These are phyloP conservation scores for Wickerhamomyces bovis DNA, from an alignment of 805 yeast genomes.

Conservation along the genomic window DNA sequence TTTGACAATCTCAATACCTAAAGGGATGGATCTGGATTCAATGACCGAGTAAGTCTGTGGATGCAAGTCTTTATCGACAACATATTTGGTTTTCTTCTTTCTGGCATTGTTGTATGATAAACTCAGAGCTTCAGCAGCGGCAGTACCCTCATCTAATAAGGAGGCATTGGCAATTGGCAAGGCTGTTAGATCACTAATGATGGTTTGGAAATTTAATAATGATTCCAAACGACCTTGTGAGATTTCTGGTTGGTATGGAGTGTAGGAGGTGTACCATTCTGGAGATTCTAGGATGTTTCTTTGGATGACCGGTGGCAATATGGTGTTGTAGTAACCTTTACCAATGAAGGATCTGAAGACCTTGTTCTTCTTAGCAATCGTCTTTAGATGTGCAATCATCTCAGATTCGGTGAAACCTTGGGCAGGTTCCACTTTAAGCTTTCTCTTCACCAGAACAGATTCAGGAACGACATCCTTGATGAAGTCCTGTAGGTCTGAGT, in stretches of 20 bases:
- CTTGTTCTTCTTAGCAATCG: slow-evolving; percentile 71
- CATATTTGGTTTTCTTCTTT: slow-evolving; percentile 62
- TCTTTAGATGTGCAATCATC: slow-evolving; percentile 61
- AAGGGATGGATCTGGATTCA: slow-evolving; percentile 69
- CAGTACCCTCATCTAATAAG: slow-evolving; percentile 91
- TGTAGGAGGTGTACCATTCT: slow-evolving; percentile 97
- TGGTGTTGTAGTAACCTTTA: slow-evolving; percentile 89
- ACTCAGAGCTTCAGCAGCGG: slow-evolving; percentile 96
- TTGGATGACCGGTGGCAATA: slow-evolving; percentile 86
- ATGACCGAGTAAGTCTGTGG: slow-evolving; percentile 84
- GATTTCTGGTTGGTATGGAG: slow-evolving; percentile 98
- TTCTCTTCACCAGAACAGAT: slow-evolving; percentile 63
- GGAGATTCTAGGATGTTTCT: slow-evolving; percentile 90
- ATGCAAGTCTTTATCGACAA: slow-evolving; percentile 71
- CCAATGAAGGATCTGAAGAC: slow-evolving; percentile 78
- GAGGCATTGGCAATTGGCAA: slow-evolving; percentile 94
- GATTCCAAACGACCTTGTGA: slow-evolving; percentile 95
- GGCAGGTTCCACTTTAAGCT: slow-evolving; percentile 58
- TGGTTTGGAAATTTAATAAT: slow-evolving; percentile 87
- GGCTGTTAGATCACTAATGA: slow-evolving; percentile 86
- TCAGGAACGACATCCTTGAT: slow-evolving; percentile 71
- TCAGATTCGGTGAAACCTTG: slow-evolving; percentile 79
- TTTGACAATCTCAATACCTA: slow-evolving; percentile 57
- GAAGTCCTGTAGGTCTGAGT: slow-evolving; percentile 62
- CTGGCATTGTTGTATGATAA: slow-evolving; percentile 62